Evolutionary conservation across 2,329 filamentous ascomycete genomes (phyloP).

Genomic region (Aspergillus sp.): DNA sequence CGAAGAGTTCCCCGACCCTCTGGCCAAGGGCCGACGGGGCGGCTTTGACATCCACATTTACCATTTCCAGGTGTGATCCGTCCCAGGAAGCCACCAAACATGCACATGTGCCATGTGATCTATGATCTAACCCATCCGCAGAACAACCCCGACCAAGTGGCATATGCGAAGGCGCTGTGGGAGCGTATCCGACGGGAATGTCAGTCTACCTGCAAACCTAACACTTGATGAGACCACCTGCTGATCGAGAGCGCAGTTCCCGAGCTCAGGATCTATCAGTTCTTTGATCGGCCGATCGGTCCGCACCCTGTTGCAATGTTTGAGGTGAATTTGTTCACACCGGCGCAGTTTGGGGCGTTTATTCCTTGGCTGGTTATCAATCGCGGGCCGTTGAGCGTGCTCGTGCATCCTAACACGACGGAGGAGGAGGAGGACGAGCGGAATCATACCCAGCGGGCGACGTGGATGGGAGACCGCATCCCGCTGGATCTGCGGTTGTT

Average conservation of each 20-base stretch:
- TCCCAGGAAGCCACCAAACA: not conserved
- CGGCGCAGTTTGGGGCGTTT: constrained; percentile 85
- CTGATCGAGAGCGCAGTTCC: constrained; percentile 59
- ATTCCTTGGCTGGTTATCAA: constrained; percentile 81
- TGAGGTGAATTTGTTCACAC: constrained; percentile 84
- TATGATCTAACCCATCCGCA: constrained; percentile 23
- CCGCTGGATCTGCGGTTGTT: constrained; percentile 43
- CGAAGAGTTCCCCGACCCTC: constrained; percentile 63
- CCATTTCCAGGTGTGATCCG: constrained; percentile 58
- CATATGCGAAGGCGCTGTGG: constrained; percentile 71
- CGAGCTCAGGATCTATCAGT: constrained; percentile 74
- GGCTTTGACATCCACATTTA: constrained; percentile 90
- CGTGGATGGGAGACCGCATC: constrained; percentile 46
- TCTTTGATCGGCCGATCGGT: constrained; percentile 75
- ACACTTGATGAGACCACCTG: not conserved
- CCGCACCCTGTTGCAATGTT: constrained; percentile 88
- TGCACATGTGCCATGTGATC: not conserved
- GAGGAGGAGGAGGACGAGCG: constrained; percentile 51
- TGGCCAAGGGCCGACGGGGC: constrained; percentile 63
- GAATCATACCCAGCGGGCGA: constrained; percentile 45
- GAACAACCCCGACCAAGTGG: constrained; percentile 58
- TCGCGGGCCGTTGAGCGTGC: constrained; percentile 71
- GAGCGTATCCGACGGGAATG: constrained; percentile 78
- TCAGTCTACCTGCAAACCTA: constrained; percentile 37
- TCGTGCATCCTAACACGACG: constrained; percentile 77